Conservation (phyloP, 75 land plant genomes). For the Pinus tabuliformis region DNA sequence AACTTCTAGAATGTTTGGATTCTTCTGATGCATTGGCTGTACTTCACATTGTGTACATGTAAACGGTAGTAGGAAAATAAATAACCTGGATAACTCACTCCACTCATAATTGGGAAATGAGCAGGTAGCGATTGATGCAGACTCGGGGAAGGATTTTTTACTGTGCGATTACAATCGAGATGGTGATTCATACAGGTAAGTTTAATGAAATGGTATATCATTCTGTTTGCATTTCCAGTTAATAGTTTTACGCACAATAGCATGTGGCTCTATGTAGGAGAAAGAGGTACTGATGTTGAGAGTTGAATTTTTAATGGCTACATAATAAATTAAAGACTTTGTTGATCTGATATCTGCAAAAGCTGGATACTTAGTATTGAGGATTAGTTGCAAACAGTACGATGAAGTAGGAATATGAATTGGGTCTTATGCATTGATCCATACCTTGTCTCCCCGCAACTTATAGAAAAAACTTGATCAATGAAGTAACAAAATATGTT, state of each 20-base stretch:
- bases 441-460: background rate
- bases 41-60: background rate
- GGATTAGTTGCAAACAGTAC: background rate
- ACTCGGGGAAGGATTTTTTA: slow-evolving; percentile 70
- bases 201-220: background rate
- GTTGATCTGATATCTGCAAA: background rate
- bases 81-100: background rate
- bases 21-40: background rate
- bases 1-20: background rate
- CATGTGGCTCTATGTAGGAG: background rate
- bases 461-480: background rate
- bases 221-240: too few species aligned
- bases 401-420: background rate
- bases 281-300: background rate
- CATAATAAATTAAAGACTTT: background rate
- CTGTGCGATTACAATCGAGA: slow-evolving; percentile 95
- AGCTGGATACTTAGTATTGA: background rate
- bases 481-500: background rate
- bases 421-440: background rate
- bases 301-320: background rate
- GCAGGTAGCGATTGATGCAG: slow-evolving; percentile 69
- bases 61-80: background rate
- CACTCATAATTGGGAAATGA: background rate
- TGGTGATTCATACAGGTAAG: slow-evolving; percentile 91
- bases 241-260: background rate